Conservation (phyloP, 768 basidiomycete genomes). For the Boletellus ananas region DNA sequence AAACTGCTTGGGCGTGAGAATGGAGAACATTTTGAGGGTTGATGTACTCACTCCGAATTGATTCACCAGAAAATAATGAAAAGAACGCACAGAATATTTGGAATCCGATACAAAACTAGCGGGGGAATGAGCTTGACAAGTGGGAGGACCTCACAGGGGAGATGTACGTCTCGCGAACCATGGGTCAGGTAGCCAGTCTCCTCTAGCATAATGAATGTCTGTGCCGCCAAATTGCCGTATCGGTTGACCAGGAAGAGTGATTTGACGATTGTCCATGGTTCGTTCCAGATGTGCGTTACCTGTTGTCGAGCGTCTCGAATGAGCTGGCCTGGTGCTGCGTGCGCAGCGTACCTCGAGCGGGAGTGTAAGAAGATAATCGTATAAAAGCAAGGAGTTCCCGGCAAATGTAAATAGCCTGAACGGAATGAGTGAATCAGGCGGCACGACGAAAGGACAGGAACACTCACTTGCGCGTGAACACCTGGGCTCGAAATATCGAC, state of each 20-base stretch:
- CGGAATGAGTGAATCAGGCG: neutral
- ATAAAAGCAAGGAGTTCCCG: slow-evolving; percentile 20
- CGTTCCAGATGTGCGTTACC: slow-evolving; percentile 15
- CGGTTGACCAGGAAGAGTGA: slow-evolving; percentile 11
- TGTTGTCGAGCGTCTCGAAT: neutral
- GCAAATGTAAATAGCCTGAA: slow-evolving; percentile 10
- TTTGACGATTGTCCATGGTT: slow-evolving; percentile 2
- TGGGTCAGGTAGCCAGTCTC: slow-evolving; percentile 19
- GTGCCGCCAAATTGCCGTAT: slow-evolving; percentile 16
- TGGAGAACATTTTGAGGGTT: too few relatives aligned
- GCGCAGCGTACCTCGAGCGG: slow-evolving; percentile 20
- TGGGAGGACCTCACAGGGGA: neutral
- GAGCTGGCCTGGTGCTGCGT: too few relatives aligned
- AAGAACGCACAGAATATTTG: neutral
- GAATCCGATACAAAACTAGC: slow-evolving; percentile 5
- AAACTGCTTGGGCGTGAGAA: slow-evolving; percentile 7
- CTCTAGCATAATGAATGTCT: slow-evolving; percentile 19
- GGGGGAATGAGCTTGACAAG: neutral
- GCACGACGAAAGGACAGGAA: neutral
- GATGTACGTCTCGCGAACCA: slow-evolving; percentile 6
- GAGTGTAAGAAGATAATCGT: slow-evolving; percentile 28
- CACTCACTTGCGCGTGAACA: slow-evolving; percentile 19
- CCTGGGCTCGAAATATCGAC: neutral
- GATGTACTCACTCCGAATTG: slow-evolving; percentile 8
- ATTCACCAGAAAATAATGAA: slow-evolving; percentile 2